Evolutionary conservation across 2,329 filamentous ascomycete species (phyloP), one percentile per base, ranked within the genome.

Genomic region (Colletotrichum sidae): DNA sequence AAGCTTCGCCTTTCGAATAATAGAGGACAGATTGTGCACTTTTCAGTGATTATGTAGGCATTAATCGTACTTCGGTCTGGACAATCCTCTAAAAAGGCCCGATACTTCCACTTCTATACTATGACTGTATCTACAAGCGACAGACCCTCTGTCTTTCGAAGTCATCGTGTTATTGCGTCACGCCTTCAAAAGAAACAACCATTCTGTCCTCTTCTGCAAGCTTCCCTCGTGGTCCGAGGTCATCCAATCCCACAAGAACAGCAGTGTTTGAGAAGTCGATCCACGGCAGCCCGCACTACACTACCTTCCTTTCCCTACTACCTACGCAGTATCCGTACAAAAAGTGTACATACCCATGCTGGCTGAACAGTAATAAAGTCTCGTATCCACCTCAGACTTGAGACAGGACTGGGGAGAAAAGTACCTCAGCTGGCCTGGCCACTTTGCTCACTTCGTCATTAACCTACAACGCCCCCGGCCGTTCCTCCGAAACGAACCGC

Each of bases 401-500:
- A 57, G 62, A 61, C 58, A 56, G 37, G 35, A 61, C 34, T 55
- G 56, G 56, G 25, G 45, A 55, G 38, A 42, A n/a, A 35, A 37
- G 25, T 25, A 25, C 25, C 25, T 25, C 5, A 25, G 25, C 25
- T 25, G 25, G 33, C 56, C 44, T 38, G 47, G n/a, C 56, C 46
- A 37, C 35, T 62, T 44, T 35, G 47, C 51, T 4, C 25, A 34
- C 39, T 66, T 38, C 42, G 46, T 58, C 55, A 49, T 56, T 62
- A 57, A 53, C 58, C 41, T 61, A 45, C 45, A 61, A 55, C 57
- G 62, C 39, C 57, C 46, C 42, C 33, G 51, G 52, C 63, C 63
- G 46, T 62, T 62, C 53, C 58, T 42, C 41, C 52, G 59, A 66
- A 62, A 63, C 52, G 52, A 53, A 62, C 47, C 59, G 52, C 59